Evolutionary conservation across 2,329 filamentous ascomycete genomes (phyloP), one percentile per base, ranked within the genome.

Genomic region (Penicillium nordicum): DNA sequence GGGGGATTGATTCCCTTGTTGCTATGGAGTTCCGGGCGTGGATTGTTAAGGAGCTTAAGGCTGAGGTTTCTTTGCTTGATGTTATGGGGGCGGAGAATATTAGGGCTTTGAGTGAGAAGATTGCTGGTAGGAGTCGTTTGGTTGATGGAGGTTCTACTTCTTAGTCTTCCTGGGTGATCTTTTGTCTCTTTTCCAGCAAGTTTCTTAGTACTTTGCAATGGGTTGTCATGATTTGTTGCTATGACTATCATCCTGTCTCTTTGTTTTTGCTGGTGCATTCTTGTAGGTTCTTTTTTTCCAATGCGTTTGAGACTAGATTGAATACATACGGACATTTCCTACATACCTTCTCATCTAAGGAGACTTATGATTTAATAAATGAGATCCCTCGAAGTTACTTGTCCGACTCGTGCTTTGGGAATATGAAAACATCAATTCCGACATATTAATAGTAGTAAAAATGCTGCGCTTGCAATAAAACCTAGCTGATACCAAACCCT

Each of bases 21-120:
- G 66, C 67, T 5, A 68, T 71, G 63, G 69, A 70, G 45, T 71
- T 71, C 40, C 59, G 63, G 16, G 68, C 60, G 1, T 71, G 68
- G 69, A 60, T 70, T 14, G 57, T 63, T 8, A 70, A 67, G 27
- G 65, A 69, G 25, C 51, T 70, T 16, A 59, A 59, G 32, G 65
- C 69, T 1, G 68, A 71, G 16, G 52, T 64, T 11, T 64, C 63
- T 7, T 50, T 65, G 45, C 27, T 65, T 41, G 63, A 65, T 48
- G 59, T 65, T 14, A 64, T 65, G 60, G 62, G 63, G 0, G 58
- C 63, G 4, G 58, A 59, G 42, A 65, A 59, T 41, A 59, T 65
- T 21, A 49, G 36, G n/a, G 34, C 53, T 16, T 47, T 65, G 23
- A 62, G 63, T 44, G 57, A 60, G 38, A 64, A 64, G 32, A 51